These are phyloP conservation scores for Backusella westeae DNA, from an alignment of 192 early-diverging fungal genomes.

Conservation along the genomic window DNA sequence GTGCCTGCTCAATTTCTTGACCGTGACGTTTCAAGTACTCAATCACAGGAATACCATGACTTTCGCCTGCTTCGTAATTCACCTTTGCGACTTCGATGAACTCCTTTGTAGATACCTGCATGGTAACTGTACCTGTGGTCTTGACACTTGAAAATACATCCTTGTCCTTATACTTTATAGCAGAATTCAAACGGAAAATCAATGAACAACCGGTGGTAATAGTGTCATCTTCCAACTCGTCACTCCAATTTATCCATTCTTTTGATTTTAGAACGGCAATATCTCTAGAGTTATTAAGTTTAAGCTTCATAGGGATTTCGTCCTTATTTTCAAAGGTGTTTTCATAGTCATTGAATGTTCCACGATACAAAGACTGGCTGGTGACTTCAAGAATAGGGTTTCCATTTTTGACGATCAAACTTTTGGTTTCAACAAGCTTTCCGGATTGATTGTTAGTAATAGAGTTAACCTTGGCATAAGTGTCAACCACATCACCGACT, in stretches of 20 bases:
- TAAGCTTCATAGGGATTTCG: constrained; percentile 78
- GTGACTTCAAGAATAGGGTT: constrained; percentile 85
- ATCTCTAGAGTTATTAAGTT: constrained; percentile 74
- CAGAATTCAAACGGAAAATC: constrained; percentile 77
- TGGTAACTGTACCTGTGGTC: constrained; percentile 72
- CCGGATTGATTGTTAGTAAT: constrained; percentile 88
- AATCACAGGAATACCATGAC: constrained; percentile 84
- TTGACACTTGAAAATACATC: constrained; percentile 66
- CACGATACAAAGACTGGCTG: constrained; percentile 90
- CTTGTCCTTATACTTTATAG: constrained; percentile 56
- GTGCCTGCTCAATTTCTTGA: constrained; percentile 82
- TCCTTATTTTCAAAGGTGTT: constrained; percentile 82
- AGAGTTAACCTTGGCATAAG: constrained; percentile 78
- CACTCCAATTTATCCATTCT: constrained; percentile 82
- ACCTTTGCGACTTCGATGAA: constrained; percentile 84
- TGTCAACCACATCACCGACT: constrained; percentile 82
- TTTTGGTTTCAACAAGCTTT: constrained; percentile 89
- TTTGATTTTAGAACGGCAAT: constrained; percentile 88
- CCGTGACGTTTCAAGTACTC: constrained; percentile 88
- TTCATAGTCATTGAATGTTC: constrained; percentile 82
- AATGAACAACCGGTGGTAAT: constrained; percentile 63
- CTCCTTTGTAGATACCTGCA: constrained; percentile 80
- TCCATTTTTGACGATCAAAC: constrained; percentile 66
- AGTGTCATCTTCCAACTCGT: constrained; percentile 51
- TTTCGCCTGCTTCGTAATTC: constrained; percentile 70